A percentile compares a stretch with the other conserved stretches of the same genome.
These are phyloP conservation scores for Gyrodon lividus DNA, from an alignment of 768 basidiomycete genomes.

Conservation along the genomic window DNA sequence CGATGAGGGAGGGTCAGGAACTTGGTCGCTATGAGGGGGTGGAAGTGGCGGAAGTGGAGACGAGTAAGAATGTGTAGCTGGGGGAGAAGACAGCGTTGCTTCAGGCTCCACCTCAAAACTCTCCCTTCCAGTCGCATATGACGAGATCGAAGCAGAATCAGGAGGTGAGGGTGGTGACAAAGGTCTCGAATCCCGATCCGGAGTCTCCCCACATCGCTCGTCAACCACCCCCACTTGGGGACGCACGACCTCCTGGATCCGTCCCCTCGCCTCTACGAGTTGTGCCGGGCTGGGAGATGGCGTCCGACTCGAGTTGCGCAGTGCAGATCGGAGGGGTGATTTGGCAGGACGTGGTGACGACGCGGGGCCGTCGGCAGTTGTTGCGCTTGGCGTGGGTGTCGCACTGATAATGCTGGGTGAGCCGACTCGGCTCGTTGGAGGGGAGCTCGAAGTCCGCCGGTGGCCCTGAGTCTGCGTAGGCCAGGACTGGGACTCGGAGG, in stretches of 20 bases:
- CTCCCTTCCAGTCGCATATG: conserved; percentile 68
- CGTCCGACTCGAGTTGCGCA: conserved; percentile 52
- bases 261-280: background rate
- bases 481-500: background rate
- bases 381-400: background rate
- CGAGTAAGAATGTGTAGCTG: too few relatives aligned
- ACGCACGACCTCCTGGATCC: background rate
- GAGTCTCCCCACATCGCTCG: background rate
- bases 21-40: background rate
- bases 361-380: background rate
- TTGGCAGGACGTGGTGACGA: conserved; percentile 34
- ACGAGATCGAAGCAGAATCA: conserved; percentile 42
- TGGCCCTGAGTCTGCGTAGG: background rate
- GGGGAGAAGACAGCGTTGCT: background rate
- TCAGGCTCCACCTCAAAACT: conserved; percentile 31
- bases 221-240: background rate
- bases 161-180: background rate
- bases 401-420: background rate
- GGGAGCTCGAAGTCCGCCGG: background rate
- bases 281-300: conserved; percentile 42
- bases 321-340: conserved; percentile 59
- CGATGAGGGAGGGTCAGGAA: conserved; percentile 11
- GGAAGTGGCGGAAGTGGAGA: background rate
- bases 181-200: conserved; percentile 5
- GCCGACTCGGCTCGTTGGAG: background rate